phyloP scores from a whole-genome alignment of 805 yeast genomes.

The Spathaspora sp. region DNA sequence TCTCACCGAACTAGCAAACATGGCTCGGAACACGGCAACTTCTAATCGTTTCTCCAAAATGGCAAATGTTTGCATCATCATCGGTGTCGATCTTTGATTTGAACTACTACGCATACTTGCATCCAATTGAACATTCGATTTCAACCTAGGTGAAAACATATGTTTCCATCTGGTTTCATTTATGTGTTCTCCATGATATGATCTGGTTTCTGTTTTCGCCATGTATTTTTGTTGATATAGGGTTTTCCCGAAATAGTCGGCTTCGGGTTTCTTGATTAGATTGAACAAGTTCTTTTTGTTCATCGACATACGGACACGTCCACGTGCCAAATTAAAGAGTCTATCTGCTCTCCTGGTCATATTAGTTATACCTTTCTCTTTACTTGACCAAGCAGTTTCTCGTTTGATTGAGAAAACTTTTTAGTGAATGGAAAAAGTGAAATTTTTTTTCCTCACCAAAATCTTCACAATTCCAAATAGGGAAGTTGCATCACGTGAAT shows the following conservation, averaged over 20 bases:
- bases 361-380: background rate
- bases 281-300: constrained; percentile 91
- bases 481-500: background rate
- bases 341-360: constrained; percentile 65
- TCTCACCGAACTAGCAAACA: constrained; percentile 90
- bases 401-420: background rate
- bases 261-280: constrained; percentile 66
- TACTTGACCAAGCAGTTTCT: background rate
- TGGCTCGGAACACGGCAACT: constrained; percentile 82
- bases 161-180: constrained; percentile 81
- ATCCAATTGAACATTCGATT: constrained; percentile 86
- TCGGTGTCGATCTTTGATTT: constrained; percentile 61
- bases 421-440: background rate
- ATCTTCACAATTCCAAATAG: background rate
- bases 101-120: constrained; percentile 65
- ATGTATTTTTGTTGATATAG: constrained; percentile 89
- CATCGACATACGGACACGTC: constrained; percentile 83
- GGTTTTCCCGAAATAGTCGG: constrained; percentile 56
- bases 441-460: background rate
- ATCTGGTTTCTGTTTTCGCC: constrained; percentile 87
- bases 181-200: constrained; percentile 92
- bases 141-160: constrained; percentile 63
- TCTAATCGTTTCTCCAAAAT: constrained; percentile 86
- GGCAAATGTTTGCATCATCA: constrained; percentile 84
- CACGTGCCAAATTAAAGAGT: constrained; percentile 57